Evolutionary conservation across 2,329 filamentous ascomycete genomes (phyloP), one percentile per base, ranked within the genome.

Genomic region (Beauveria australis): DNA sequence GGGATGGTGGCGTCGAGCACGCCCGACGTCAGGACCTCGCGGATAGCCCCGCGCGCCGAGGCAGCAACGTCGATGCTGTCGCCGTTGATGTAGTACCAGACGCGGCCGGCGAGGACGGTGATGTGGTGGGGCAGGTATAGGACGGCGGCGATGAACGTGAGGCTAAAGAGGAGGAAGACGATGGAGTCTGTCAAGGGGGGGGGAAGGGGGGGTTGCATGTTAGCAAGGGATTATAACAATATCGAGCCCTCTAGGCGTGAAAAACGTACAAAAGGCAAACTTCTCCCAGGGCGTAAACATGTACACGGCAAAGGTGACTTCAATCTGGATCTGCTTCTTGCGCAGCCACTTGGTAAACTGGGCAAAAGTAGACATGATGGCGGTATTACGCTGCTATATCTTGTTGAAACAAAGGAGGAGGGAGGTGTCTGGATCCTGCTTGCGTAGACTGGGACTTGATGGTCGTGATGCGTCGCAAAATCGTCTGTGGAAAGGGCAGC

Each of bases 251-350:
- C 30, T 33, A 5, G 30, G 30, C 10, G 12, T 14, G 1, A 22
- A 22, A 14, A 6, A 75, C 91, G 61, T 83, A 97, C 94, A 97
- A 77, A 97, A 96, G 69, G 96, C 88, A 76, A 96, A 93, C 75
- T 96, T 96, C 80, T 99, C 94, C 57, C 89, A 92, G 1, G 92
- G 89, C 43, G 92, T 97, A 68, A 97, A 88, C 89, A 99, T 97
- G 81, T 99, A 97, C 28, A 97, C 84, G 63, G 89, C 89, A 76
- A 95, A 94, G 14, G 93, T 97, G 73, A 97, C 93, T 78, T 99
- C 94, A 73, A 97, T 92, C 80, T 97, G 94, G 80, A 97, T 97
- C 73, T 92, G 87, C 82, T 99, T 99, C 75, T 92, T 85, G 75
- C 92, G 87, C 67, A 97, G 81, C 91, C 92, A 97, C 74, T 88